Evolutionary conservation across 257 asterid species (phyloP).

Genomic region (Catharanthus roseus): DNA sequence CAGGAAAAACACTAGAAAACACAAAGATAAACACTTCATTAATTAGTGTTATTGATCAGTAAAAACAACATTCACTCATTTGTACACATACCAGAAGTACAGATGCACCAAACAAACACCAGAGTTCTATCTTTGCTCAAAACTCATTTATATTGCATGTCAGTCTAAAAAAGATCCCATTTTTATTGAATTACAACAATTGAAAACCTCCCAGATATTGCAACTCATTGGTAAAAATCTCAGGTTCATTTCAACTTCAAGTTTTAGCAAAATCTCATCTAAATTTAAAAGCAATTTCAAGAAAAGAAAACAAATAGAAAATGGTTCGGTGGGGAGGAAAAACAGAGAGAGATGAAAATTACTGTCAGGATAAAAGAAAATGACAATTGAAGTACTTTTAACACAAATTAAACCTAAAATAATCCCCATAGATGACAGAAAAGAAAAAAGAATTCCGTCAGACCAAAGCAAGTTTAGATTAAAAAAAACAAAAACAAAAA

Average conservation of each 20-base stretch:
- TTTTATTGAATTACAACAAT: not conserved
- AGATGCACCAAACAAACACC: not conserved
- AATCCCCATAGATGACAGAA: not conserved
- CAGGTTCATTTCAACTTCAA: not conserved
- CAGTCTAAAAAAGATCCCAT: not conserved
- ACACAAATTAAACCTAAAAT: not conserved
- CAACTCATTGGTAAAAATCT: not conserved
- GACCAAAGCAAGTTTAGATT: not conserved
- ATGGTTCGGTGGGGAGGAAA: not conserved
- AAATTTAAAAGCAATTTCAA: not conserved
- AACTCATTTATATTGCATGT: not conserved
- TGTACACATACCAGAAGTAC: not conserved
- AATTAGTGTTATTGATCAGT: not conserved
- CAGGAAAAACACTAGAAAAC: not conserved
- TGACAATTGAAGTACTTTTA: not conserved
- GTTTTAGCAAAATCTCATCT: not conserved
- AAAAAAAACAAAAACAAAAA: too few relatives aligned
- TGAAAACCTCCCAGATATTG: not conserved
- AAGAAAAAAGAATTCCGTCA: not conserved
- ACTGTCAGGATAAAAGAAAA: not conserved
- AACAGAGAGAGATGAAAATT: too few relatives aligned
- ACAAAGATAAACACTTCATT: not conserved
- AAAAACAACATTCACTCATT: conserved; percentile 1
- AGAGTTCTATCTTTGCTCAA: not conserved
- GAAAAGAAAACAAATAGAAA: not conserved